Evolutionary conservation across 2,329 filamentous ascomycete genomes (phyloP), one percentile per base, ranked within the genome.

Genomic region (Dothideomycetes sp.): DNA sequence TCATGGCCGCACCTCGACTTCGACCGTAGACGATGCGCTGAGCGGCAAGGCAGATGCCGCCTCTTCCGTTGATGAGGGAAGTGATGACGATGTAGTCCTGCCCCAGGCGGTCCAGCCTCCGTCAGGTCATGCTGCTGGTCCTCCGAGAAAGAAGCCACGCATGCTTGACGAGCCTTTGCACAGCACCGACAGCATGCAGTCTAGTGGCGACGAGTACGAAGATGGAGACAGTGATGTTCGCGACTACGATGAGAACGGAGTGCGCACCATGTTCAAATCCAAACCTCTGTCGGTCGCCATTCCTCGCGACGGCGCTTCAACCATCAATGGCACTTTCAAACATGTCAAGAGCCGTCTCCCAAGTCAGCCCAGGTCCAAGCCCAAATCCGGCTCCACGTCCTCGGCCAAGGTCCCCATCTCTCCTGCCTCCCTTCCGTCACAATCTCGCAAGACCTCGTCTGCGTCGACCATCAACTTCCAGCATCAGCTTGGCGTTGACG

Each of bases 11-110:
- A 94, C 86, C 3, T 95, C 89, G 7, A 86, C 87, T 5, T 95
- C 89, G 1, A 95, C 89, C 5, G 69, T 91, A 43, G 89, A 96
- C 55, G 89, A 96, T 62, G 88, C 85, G 1, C 84, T 95, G 49
- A 95, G 89, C 59, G 88, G 88, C 33, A 80, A 79, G 53, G 88
- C 88, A 28, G 89, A 95, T 58, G 78, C 75, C 33, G 78, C 84
- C 34, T 93, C 86, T 3, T 93, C 85, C 4, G 58, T 53, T 38
- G 67, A 67, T 33, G 66, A 68, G 2, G 86, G 84, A 31, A 84
- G 84, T 40, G 86, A 84, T 41, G 91, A 84, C 33, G n/a, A n/a
- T n/a, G 20, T 15, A 13, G 88, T 83, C 51, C 75, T 75, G 45
- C 51, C 56, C 25, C 13, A 13, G 19, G 27, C 28, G 33, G 33